phyloP scores from a whole-genome alignment of 495 filamentous ascomycete genomes.

The Aspergillus bridgeri region DNA sequence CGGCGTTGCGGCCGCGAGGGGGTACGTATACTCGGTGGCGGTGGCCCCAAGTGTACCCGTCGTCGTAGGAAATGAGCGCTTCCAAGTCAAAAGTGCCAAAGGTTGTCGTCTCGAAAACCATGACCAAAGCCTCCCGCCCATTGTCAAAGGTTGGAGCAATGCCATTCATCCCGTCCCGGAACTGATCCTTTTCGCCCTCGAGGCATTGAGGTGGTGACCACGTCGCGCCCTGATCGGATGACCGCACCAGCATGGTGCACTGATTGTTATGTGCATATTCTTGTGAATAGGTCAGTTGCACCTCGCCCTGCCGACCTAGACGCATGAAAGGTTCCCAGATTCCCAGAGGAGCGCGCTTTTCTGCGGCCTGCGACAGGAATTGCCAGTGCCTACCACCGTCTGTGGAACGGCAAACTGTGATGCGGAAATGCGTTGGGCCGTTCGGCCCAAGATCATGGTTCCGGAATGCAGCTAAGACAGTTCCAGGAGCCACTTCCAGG shows the following conservation, averaged over 20 bases:
- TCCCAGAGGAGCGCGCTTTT: conserved; percentile 42
- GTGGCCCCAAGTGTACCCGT: conserved; percentile 50
- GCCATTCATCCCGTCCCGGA: conserved; percentile 61
- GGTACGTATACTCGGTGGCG: conserved; percentile 50
- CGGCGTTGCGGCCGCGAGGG: conserved; percentile 46
- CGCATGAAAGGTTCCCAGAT: conserved; percentile 63
- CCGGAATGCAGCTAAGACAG: conserved; percentile 55
- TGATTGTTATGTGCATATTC: conserved; percentile 56
- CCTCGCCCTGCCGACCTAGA: conserved; percentile 41
- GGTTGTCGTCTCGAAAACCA: conserved; percentile 57
- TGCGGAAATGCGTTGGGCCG: conserved; percentile 51
- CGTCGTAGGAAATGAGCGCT: conserved; percentile 54
- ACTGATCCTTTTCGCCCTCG: conserved; percentile 40
- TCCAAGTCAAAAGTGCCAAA: conserved; percentile 52
- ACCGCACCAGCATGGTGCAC: conserved; percentile 55
- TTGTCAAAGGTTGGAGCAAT: conserved; percentile 44
- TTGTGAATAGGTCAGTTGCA: conserved; percentile 57
- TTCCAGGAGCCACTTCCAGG: conserved; percentile 46
- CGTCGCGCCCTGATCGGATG: conserved; percentile 49
- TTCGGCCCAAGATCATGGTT: conserved; percentile 51
- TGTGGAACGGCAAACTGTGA: conserved; percentile 55
- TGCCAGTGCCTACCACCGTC: conserved; percentile 53
- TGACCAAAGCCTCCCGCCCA: conserved; percentile 46
- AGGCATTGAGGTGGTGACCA: conserved; percentile 49
- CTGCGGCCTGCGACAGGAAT: conserved; percentile 52